These are phyloP conservation scores for Paracamarosporium sp. DNA, from an alignment of 2,329 filamentous ascomycete genomes.

Conservation along the genomic window DNA sequence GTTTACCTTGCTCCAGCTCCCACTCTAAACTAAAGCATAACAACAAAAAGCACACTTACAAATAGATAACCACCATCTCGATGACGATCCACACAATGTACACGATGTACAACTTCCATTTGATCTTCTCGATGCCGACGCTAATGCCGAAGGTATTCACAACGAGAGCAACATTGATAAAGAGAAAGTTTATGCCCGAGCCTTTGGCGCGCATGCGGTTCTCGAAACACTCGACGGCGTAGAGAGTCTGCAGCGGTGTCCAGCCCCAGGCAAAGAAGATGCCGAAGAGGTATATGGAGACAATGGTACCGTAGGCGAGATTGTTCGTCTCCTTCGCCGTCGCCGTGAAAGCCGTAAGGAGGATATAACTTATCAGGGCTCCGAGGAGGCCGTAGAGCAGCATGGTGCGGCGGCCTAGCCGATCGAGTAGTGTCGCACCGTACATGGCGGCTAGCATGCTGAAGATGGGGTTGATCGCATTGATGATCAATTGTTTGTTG, in stretches of 20 bases:
- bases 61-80: conserved; percentile 35
- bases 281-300: conserved; percentile 50
- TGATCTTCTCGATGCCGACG: conserved; percentile 39
- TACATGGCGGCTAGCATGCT: conserved; percentile 47
- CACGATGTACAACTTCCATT: conserved; percentile 40
- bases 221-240: conserved; percentile 48
- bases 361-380: conserved; percentile 41
- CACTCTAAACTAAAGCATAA: not conserved
- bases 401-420: conserved; percentile 37
- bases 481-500: conserved; percentile 48
- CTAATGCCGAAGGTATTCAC: conserved; percentile 43
- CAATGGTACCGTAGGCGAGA: conserved; percentile 47
- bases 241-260: conserved; percentile 49
- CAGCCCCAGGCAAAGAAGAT: conserved; percentile 50
- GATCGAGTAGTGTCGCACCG: conserved; percentile 38
- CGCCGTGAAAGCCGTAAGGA: conserved; percentile 47
- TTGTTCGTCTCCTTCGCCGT: conserved; percentile 29
- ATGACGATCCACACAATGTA: conserved; percentile 42
- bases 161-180: conserved; percentile 42
- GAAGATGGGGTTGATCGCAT: conserved; percentile 51
- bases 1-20: not conserved
- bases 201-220: conserved; percentile 49
- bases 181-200: conserved; percentile 41
- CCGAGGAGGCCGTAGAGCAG: conserved; percentile 45
- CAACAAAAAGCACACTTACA: conserved; percentile 3